Percentiles rank a stretch among this genome's conserved stretches.
These are phyloP conservation scores for Cerioporus squamosus DNA, from an alignment of 1,284 basidiomycete genomes.

Conservation along the genomic window DNA sequence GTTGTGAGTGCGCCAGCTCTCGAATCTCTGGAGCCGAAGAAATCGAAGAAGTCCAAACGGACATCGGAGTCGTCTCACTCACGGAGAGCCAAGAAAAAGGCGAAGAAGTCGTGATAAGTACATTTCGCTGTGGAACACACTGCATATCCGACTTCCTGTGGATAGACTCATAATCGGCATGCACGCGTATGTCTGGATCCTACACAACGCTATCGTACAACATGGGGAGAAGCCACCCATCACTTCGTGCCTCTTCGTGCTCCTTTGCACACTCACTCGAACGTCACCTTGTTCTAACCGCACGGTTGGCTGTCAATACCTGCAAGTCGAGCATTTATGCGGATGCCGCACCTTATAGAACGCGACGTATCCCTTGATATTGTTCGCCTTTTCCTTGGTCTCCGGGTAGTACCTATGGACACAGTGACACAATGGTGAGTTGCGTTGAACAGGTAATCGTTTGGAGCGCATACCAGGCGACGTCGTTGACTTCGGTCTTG, in stretches of 20 bases:
- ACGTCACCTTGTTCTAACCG: not conserved
- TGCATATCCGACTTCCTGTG: too few relatives aligned
- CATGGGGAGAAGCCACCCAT: not conserved
- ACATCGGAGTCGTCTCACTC: not conserved
- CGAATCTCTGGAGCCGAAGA: too few relatives aligned
- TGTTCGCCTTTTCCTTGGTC: constrained; percentile 52
- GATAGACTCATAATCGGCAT: too few relatives aligned
- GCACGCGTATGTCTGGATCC: too few relatives aligned
- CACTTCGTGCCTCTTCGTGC: not conserved
- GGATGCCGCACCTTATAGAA: constrained; percentile 61
- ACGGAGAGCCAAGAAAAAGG: not conserved
- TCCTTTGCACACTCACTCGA: not conserved
- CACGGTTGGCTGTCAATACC: too few relatives aligned
- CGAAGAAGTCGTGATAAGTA: not conserved
- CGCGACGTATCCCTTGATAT: constrained; percentile 63
- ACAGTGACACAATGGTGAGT: not conserved
- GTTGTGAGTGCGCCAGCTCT: too few relatives aligned
- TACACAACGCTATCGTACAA: not conserved
- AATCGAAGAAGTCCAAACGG: not conserved
- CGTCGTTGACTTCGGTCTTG: constrained; percentile 48
- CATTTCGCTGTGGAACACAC: not conserved
- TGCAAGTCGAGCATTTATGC: not conserved
- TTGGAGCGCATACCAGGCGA: constrained; percentile 54
- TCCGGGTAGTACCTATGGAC: constrained; percentile 61
- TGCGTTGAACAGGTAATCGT: too few relatives aligned